phyloP scores from a whole-genome alignment of 2,329 filamentous ascomycete species.

The Endoconidiophora laricicola region DNA sequence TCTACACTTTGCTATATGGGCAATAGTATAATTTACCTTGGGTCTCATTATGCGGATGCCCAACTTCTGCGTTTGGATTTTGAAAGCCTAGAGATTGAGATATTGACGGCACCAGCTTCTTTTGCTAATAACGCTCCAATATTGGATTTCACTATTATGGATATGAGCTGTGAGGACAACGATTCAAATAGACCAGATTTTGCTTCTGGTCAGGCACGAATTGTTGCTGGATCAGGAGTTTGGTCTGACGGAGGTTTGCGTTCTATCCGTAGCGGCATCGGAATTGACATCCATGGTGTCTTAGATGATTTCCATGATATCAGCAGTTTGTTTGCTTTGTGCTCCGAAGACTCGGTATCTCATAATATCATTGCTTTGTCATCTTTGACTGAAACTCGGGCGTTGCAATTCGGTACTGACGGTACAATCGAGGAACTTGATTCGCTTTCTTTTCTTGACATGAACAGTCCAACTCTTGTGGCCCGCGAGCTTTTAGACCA shows the following conservation, averaged over 20 bases:
- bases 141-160: slow-evolving; percentile 89
- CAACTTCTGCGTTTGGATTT: slow-evolving; percentile 52
- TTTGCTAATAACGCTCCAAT: slow-evolving; percentile 69
- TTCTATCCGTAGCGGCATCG: slow-evolving; percentile 85
- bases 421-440: slow-evolving; percentile 78
- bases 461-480: slow-evolving; percentile 53
- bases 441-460: slow-evolving; percentile 50
- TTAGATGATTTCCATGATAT: slow-evolving; percentile 64
- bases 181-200: slow-evolving; percentile 48
- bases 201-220: slow-evolving; percentile 81
- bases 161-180: slow-evolving; percentile 55
- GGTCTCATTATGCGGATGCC: slow-evolving; percentile 83
- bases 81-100: slow-evolving; percentile 31
- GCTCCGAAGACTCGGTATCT: slow-evolving; percentile 29
- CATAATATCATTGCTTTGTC: slow-evolving; percentile 63
- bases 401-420: slow-evolving; percentile 57
- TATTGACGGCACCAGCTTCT: slow-evolving; percentile 52
- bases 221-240: slow-evolving; percentile 84
- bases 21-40: slow-evolving; percentile 60
- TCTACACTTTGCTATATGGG: slow-evolving; percentile 65
- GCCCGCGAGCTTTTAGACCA: slow-evolving; percentile 36
- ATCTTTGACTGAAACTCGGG: slow-evolving; percentile 65
- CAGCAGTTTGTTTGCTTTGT: slow-evolving; percentile 55
- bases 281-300: slow-evolving; percentile 71
- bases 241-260: slow-evolving; percentile 77